These are phyloP conservation scores for Immersiporthe knoxdaviesiana DNA, from an alignment of 2,329 filamentous ascomycete species.

Conservation along the genomic window DNA sequence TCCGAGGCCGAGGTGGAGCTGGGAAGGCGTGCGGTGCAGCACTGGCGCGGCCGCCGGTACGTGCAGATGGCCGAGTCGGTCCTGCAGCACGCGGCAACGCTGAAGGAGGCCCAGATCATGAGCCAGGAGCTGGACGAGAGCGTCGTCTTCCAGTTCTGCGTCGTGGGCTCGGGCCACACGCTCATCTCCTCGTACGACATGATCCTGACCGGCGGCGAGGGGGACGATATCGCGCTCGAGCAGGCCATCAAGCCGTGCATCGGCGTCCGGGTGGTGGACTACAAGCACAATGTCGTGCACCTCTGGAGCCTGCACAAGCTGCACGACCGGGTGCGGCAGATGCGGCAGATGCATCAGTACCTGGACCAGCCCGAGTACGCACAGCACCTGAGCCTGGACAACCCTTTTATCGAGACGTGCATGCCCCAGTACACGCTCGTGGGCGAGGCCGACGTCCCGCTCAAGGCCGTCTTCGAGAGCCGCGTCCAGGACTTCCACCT, in stretches of 20 bases:
- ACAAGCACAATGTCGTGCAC: conserved; percentile 81
- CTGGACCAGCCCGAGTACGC: conserved; percentile 93
- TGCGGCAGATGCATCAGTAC: conserved; percentile 97
- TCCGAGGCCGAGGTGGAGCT: conserved; percentile 72
- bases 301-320: conserved; percentile 96
- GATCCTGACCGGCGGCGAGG: conserved; percentile 88
- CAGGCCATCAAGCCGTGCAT: conserved; percentile 86
- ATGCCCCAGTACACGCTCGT: conserved; percentile 92
- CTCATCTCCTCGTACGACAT: conserved; percentile 96
- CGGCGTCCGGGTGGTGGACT: conserved; percentile 87
- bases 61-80: conserved; percentile 93
- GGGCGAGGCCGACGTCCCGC: conserved; percentile 88
- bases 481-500: conserved; percentile 92
- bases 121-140: conserved; percentile 93
- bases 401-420: conserved; percentile 88
- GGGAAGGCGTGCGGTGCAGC: conserved; percentile 67
- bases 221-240: conserved; percentile 79
- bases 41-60: conserved; percentile 84
- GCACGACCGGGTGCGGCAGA: conserved; percentile 80
- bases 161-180: conserved; percentile 85
- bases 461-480: conserved; percentile 91
- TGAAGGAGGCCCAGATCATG: conserved; percentile 98
- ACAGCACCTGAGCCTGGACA: conserved; percentile 88
- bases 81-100: conserved; percentile 79
- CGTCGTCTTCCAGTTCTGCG: conserved; percentile 92